Conservation (phyloP, 345 rosid genomes). For the Conringia planisiliqua region DNA sequence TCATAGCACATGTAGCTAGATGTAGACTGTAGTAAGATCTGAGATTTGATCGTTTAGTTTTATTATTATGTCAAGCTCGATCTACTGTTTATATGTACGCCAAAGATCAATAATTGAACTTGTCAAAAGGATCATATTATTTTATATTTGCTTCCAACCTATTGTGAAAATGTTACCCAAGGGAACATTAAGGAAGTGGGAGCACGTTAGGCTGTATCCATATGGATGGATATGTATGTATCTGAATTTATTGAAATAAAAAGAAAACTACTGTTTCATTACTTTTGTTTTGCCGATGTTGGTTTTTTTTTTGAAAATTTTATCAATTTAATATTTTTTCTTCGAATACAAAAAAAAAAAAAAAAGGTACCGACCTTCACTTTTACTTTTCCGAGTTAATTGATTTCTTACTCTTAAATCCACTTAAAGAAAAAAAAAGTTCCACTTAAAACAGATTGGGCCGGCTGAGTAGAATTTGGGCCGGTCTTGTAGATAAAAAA, state of each 20-base stretch:
- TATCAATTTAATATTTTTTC: too few relatives aligned
- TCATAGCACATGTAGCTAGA: conserved; percentile 31
- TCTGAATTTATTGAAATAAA: neutral
- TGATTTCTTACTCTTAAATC: too few relatives aligned
- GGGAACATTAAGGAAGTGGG: neutral
- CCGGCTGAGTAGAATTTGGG: neutral
- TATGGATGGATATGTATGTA: neutral
- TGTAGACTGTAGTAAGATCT: conserved; percentile 36
- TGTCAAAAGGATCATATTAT: neutral
- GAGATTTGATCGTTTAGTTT: conserved; percentile 27
- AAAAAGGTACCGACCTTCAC: too few relatives aligned
- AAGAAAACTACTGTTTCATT: neutral
- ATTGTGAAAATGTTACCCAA: neutral
- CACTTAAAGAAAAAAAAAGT: too few relatives aligned
- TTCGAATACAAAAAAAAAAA: too few relatives aligned
- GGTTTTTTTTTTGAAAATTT: neutral
- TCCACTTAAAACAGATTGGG: neutral
- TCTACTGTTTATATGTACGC: conserved; percentile 14
- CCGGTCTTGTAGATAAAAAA: neutral
- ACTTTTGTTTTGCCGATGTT: neutral
- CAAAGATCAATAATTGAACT: conserved; percentile 25
- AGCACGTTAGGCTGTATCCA: conserved; percentile 19
- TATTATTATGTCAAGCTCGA: conserved; percentile 7
- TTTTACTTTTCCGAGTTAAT: too few relatives aligned
- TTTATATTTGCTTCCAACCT: neutral